These are phyloP conservation scores for Fomitopsis betulina DNA, from an alignment of 1,284 basidiomycete species.

Conservation along the genomic window DNA sequence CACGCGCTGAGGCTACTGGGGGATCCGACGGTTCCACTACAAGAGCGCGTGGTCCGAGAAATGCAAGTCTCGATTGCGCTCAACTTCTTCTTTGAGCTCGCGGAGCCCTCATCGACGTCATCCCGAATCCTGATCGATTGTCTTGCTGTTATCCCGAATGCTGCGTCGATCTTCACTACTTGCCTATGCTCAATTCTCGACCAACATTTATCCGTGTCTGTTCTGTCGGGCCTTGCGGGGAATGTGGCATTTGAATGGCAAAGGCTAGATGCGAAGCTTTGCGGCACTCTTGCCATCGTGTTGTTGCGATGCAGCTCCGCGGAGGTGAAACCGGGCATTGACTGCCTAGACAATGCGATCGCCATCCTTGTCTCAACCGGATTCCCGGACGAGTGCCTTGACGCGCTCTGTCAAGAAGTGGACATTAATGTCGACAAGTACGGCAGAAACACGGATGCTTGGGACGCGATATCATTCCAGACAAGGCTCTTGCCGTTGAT, in stretches of 20 bases:
- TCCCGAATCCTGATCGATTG: conserved; percentile 33
- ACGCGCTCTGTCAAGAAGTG: neutral
- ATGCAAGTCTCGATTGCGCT: conserved; percentile 40
- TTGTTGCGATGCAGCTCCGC: conserved; percentile 29
- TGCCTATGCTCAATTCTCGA: conserved; percentile 19
- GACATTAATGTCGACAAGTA: neutral
- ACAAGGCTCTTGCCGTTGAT: conserved; percentile 29
- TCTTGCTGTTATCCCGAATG: conserved; percentile 18
- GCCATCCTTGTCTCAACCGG: neutral
- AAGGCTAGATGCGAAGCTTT: conserved; percentile 35
- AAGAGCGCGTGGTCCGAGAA: conserved; percentile 24
- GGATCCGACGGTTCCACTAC: conserved; percentile 21
- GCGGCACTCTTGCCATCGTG: conserved; percentile 39
- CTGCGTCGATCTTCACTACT: conserved; percentile 14
- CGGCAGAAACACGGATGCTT: neutral
- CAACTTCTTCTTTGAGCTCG: conserved; percentile 35
- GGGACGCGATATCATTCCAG: conserved; percentile 1
- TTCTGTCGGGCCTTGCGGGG: conserved; percentile 24
- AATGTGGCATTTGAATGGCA: conserved; percentile 23
- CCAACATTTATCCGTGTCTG: conserved; percentile 17
- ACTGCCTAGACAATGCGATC: neutral
- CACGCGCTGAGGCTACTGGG: conserved; percentile 34
- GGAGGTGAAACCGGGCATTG: conserved; percentile 15
- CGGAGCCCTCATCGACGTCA: conserved; percentile 27
- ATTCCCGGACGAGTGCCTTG: neutral